Evolutionary conservation across 225 moss, liverwort and hornwort species (phyloP), one percentile per base, ranked within the genome.

Genomic region (Lunularia cruciata): DNA sequence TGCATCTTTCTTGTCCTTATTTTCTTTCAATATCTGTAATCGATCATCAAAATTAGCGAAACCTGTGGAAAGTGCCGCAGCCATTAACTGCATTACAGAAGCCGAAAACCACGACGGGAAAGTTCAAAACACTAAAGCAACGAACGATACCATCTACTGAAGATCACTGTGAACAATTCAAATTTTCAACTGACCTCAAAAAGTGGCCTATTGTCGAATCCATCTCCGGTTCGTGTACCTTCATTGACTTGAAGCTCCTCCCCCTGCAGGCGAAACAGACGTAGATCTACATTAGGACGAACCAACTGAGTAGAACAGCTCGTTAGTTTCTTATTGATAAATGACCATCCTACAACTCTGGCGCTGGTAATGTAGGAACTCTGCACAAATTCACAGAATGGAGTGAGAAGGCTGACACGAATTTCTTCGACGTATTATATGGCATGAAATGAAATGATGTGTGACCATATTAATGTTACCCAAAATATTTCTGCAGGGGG

Each of bases 1-100:
- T 6, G 86, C 86, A 67, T 98, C 98, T 76, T 93, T 98, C 68
- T 86, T 93, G 74, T 93, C 93, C 69, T 82, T 83, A 59, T 98
- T 98, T 31, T 98, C 93, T 85, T 89, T 98, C 86, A 98, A 72
- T 75, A 98, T 89, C 93, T 94, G 69, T 13, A 62, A 8, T 5
- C 28, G 10, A 30, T 14, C 15, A 46, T 19, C 6, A 26, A 18
- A 27, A 30, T n/a, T 27, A 28, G 15, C 23, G 9, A 28, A 63
- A 28, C 7, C 18, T 12, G 14, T 6, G 2, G 6, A 20, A n/a
- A n/a, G n/a, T n/a, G n/a, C n/a, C n/a, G n/a, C n/a, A n/a, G n/a
- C n/a, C n/a, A n/a, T n/a, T n/a, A n/a, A n/a, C n/a, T n/a, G n/a
- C n/a, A n/a, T n/a, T n/a, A 5, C 2, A 52, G 23, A 25, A 11